These are phyloP conservation scores for Nicotiana rustica DNA, from an alignment of 305 asterid species.

Conservation along the genomic window DNA sequence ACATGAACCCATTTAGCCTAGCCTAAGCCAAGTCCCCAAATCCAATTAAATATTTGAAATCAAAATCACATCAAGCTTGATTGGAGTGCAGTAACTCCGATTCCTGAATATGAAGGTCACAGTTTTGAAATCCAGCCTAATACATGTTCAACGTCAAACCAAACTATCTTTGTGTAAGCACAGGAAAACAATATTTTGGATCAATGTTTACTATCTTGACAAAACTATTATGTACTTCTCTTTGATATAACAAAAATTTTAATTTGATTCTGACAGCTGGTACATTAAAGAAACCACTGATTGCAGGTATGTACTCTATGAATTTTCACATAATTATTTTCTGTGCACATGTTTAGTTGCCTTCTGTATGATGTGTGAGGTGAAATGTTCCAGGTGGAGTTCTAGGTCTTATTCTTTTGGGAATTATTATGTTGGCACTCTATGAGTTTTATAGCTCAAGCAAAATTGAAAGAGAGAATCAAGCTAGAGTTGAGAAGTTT, in stretches of 20 bases:
- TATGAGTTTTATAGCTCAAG: conserved; percentile 30
- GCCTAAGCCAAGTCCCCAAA: background rate
- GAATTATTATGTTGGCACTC: conserved; percentile 1
- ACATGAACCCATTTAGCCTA: background rate
- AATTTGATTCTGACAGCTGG: background rate
- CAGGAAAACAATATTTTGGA: background rate
- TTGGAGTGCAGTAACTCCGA: background rate
- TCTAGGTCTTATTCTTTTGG: conserved; percentile 36
- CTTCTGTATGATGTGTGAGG: conserved; percentile 15
- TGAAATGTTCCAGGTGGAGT: conserved; percentile 36
- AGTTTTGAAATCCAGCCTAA: background rate
- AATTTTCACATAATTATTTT: background rate
- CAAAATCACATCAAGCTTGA: no score
- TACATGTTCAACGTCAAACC: background rate
- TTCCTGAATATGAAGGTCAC: background rate
- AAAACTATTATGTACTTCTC: background rate
- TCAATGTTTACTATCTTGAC: background rate
- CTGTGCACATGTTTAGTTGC: background rate
- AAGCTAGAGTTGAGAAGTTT: conserved; percentile 45
- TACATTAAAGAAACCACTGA: background rate
- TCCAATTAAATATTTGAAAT: background rate
- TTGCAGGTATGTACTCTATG: background rate
- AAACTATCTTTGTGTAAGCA: background rate
- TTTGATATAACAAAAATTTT: background rate
- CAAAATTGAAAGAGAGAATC: conserved; percentile 40